Percentiles rank a stretch among this genome's conserved stretches.
phyloP scores from a whole-genome alignment of 352 stramenopile species.

The Pythium vanterpoolii region DNA sequence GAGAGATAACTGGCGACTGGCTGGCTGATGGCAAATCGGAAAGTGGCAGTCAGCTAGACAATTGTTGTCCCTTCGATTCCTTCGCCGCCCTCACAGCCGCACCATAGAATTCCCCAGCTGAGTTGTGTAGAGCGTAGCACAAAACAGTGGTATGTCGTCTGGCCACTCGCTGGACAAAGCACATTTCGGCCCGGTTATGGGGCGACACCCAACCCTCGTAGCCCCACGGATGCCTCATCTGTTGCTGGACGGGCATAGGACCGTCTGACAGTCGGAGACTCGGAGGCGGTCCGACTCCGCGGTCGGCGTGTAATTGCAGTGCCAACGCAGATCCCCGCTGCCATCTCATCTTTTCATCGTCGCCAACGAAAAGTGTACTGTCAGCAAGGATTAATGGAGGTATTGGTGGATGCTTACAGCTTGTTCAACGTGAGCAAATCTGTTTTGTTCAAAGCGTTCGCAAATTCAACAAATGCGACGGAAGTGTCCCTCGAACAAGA shows the following conservation, averaged over 20 bases:
- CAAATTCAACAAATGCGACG: too few relatives aligned
- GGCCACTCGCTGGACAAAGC: background rate
- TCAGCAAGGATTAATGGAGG: too few relatives aligned
- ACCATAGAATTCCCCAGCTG: background rate
- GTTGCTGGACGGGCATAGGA: background rate
- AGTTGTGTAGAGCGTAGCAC: background rate
- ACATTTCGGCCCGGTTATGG: background rate
- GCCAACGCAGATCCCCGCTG: too few relatives aligned
- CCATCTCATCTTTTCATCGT: too few relatives aligned
- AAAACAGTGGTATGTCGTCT: background rate
- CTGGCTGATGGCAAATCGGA: slow-evolving; percentile 15
- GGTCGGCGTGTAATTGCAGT: too few relatives aligned
- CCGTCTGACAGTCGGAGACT: too few relatives aligned
- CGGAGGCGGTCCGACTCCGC: too few relatives aligned
- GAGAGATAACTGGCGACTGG: slow-evolving; percentile 3
- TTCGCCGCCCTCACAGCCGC: background rate
- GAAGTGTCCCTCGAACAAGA: background rate
- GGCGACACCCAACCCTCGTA: background rate
- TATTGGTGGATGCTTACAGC: too few relatives aligned
- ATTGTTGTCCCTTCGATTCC: slow-evolving; percentile 15
- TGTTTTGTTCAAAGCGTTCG: background rate
- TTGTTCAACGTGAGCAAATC: too few relatives aligned
- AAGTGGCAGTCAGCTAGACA: slow-evolving; percentile 5
- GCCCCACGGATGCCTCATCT: background rate
- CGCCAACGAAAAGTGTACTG: too few relatives aligned